Base-by-base conservation (phyloP, 2,329 filamentous ascomycete genomes). In the Remersonia thermophila region DNA sequence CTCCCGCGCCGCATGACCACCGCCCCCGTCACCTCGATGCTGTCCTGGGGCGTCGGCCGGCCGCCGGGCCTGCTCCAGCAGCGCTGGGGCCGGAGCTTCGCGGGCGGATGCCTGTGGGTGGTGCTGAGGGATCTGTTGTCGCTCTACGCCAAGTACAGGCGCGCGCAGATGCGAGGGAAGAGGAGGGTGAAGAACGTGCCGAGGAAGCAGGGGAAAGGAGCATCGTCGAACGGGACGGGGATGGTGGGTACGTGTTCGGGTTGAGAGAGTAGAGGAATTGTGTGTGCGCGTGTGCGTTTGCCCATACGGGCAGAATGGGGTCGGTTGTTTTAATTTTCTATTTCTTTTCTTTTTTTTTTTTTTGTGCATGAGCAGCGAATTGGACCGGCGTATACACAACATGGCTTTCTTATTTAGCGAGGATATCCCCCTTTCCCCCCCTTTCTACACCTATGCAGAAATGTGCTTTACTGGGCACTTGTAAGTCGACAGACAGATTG, bases 101-200 rank as follows among this genome's bases (percentile, higher is more conserved):
- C 91, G 1, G 91, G 91, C 1, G 91, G 91, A 0, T 91, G 84
- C 53, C 60, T 93, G 14, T 94, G 89, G 50, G 78, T 96, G 12
- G 77, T 94, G 8, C 57, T 94, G 35, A 91, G 89, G 56, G 77
- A 82, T 48, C 65, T 63, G 3, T 60, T 79, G 34, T 61, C 63
- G 39, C 56, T 82, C 16, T 81, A 77, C 51, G 66, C 69, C 45
- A 80, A 80, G 58, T 77, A 76, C 54, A 64, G 73, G 42, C 67
- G 66, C 42, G 74, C 73, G 10, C 64, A 70, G 47, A 66, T 73
- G 25, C 67, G 43, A 32, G 23, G 10, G 14, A 38, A 37, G n/a
- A 31, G 47, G 35, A 39, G 27, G 32, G 33, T 51, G 6, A 40
- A 32, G 27, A 48, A 46, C 31, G 44, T 48, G 2, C 36, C 14